phyloP scores from a whole-genome alignment of 768 basidiomycete species.

The Cystofilobasidium macerans region DNA sequence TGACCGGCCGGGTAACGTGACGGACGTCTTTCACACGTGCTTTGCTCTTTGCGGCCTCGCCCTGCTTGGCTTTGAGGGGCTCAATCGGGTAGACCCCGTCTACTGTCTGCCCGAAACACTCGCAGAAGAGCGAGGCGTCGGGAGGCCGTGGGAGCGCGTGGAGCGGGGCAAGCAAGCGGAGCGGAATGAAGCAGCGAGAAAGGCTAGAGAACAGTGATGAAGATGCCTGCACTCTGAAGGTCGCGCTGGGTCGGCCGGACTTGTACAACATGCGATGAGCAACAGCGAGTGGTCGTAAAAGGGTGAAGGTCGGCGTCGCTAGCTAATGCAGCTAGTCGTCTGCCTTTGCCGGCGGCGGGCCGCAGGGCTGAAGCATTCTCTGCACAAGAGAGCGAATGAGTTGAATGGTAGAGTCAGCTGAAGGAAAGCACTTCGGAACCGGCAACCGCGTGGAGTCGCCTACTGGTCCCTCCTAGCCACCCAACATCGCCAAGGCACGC shows the following conservation, averaged over 20 bases:
- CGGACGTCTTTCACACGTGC: constrained; percentile 91
- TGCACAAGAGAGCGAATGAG: constrained; percentile 35
- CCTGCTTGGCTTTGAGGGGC: constrained; percentile 56
- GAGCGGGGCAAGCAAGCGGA: not conserved
- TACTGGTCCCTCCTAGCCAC: not conserved
- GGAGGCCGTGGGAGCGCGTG: constrained; percentile 24
- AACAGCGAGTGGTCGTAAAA: not conserved
- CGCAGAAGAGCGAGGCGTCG: constrained; percentile 58
- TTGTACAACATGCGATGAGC: no score
- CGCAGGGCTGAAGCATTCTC: constrained; percentile 92
- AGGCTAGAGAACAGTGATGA: not conserved
- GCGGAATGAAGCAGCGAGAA: not conserved
- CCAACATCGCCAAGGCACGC: not conserved
- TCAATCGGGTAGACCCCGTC: constrained; percentile 80
- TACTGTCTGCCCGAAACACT: constrained; percentile 85
- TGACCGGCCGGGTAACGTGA: constrained; percentile 83
- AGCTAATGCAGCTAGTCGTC: constrained; percentile 43
- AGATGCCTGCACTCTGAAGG: no score
- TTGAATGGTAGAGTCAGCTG: no score
- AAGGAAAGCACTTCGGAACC: no score
- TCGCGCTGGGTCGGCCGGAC: no score
- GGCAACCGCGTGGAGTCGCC: not conserved
- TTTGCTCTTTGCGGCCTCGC: constrained; percentile 74
- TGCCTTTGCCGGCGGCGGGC: constrained; percentile 79
- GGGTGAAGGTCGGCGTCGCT: not conserved